phyloP scores from a whole-genome alignment of 208 protist genomes.

The Trypanosomatidae sp. region DNA sequence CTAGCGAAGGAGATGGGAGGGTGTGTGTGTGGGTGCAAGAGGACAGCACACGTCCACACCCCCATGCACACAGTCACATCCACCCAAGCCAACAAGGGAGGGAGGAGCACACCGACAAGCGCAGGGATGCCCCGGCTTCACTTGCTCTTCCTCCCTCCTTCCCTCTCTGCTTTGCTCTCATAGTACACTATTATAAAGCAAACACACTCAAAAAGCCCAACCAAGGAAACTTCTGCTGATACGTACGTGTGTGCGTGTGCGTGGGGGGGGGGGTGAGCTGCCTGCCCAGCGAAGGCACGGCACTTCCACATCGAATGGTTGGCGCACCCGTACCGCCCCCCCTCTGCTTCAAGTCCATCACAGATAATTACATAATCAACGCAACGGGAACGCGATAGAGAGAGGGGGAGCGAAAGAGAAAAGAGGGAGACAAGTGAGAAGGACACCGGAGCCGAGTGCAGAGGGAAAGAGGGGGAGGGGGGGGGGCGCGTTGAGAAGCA shows the following conservation, averaged over 20 bases:
- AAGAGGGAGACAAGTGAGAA: not conserved
- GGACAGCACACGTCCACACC: too few relatives aligned
- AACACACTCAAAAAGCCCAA: not conserved
- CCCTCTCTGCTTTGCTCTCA: too few relatives aligned
- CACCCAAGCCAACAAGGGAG: too few relatives aligned
- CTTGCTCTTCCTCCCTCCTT: too few relatives aligned
- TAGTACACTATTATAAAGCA: not conserved
- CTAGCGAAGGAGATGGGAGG: too few relatives aligned
- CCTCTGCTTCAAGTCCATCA: not conserved
- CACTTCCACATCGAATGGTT: not conserved
- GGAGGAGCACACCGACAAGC: too few relatives aligned
- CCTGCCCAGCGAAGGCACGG: not conserved
- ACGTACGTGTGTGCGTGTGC: slow-evolving; percentile 3
- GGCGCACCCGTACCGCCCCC: not conserved
- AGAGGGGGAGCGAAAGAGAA: not conserved
- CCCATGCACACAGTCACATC: too few relatives aligned
- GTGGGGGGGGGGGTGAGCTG: not conserved
- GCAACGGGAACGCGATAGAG: not conserved
- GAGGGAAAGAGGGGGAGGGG: not conserved
- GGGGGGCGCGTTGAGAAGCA: not conserved
- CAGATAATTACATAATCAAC: not conserved
- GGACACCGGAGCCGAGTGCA: not conserved
- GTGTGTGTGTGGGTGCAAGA: too few relatives aligned
- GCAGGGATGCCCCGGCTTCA: too few relatives aligned
- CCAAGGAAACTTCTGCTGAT: not conserved